These are phyloP conservation scores for Salix dunnii DNA, from an alignment of 345 rosid genomes.

Conservation along the genomic window DNA sequence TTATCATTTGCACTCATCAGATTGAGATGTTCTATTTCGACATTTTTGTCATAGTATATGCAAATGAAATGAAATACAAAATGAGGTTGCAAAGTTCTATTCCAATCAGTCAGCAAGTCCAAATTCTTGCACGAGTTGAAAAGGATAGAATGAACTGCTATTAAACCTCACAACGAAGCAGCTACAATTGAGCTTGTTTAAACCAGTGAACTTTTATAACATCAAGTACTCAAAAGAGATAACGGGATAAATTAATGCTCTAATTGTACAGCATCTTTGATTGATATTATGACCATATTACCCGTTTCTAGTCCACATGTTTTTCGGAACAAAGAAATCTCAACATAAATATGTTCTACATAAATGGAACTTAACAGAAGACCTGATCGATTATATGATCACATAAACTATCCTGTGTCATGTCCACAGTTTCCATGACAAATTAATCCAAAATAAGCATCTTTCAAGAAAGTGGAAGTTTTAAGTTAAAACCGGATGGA, in stretches of 20 bases:
- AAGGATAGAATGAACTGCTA: neutral
- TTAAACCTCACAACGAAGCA: neutral
- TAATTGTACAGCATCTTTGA: neutral
- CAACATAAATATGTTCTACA: neutral
- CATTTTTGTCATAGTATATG: neutral
- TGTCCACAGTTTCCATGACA: neutral
- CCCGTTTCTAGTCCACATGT: neutral
- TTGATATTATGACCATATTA: neutral
- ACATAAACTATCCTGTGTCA: neutral
- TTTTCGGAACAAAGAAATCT: neutral
- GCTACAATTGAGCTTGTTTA: neutral
- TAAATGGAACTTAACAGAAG: neutral
- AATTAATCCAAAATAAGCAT: neutral
- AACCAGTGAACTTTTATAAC: neutral
- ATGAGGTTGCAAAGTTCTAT: neutral
- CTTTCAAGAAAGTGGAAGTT: neutral
- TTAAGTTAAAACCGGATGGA: neutral
- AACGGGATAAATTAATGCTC: neutral
- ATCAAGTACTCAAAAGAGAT: neutral
- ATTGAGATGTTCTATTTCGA: neutral
- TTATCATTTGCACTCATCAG: no score
- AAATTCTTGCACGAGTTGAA: neutral
- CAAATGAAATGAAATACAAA: neutral
- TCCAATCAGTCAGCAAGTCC: neutral
- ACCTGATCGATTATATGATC: neutral